A percentile compares a stretch with the other conserved stretches of the same genome.
phyloP scores from a whole-genome alignment of 768 basidiomycete species.

The Candolleomyces efflorescens region DNA sequence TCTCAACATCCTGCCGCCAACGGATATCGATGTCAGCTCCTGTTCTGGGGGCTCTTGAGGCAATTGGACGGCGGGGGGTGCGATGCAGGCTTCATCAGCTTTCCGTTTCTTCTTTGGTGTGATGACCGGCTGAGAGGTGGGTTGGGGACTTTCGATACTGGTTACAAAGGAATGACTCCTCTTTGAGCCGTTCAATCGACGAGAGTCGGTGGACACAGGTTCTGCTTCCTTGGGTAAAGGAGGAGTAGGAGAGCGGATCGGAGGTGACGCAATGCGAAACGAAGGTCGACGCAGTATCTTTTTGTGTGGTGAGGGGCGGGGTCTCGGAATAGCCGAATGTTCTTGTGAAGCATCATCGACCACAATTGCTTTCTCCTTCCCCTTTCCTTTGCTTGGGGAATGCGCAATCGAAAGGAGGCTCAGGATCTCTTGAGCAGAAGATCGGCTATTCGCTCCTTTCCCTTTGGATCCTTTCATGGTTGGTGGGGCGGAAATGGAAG shows the following conservation, averaged over 20 bases:
- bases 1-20: neutral
- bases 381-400: conserved; percentile 7
- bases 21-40: neutral
- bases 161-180: neutral
- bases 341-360: conserved; percentile 3
- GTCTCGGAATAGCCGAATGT: neutral
- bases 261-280: neutral
- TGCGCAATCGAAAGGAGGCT: neutral
- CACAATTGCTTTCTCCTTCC: conserved; percentile 10
- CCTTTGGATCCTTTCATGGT: conserved; percentile 11
- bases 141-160: neutral
- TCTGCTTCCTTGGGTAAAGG: neutral
- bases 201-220: neutral
- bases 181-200: neutral
- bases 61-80: neutral
- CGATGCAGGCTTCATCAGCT: neutral
- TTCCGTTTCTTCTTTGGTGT: conserved; percentile 7
- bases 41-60: neutral
- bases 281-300: neutral
- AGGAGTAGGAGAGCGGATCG: neutral
- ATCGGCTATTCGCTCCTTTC: neutral
- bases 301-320: neutral
- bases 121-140: neutral
- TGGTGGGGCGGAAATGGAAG: conserved; percentile 15
- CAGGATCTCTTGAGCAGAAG: too few relatives aligned